Evolutionary conservation across 257 asterid genomes (phyloP), one percentile per base, ranked within the genome.

Genomic region (Salvia hispanica): DNA sequence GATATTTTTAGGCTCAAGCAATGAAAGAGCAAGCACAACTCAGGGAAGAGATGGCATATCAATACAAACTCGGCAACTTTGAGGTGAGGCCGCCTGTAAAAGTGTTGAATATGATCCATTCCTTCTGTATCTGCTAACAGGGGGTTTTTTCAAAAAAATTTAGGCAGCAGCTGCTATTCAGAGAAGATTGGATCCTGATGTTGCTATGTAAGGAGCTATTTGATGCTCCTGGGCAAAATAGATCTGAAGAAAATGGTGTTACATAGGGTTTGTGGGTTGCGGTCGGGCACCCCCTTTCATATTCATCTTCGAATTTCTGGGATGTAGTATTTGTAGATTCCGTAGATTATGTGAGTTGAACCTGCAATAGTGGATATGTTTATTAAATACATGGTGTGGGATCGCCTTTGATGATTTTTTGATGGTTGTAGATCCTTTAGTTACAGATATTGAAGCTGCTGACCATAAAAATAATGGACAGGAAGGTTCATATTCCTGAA

Each of bases 151-250:
- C 6, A 12, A 33, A 69, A 13, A 52, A 18, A 70, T 16, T n/a
- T 74, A 92, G 98, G 98, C 98, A 14, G 98, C 97, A 6, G 98
- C 98, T 75, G 96, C 98, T 71, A 92, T 92, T 46, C 97, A 92
- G 78, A 81, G 97, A 67, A 83, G 98, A 79, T 72, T 92, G 91
- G 97, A 92, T 76, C 98, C 98, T 8, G 98, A 91, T 80, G 79
- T 85, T 61, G 81, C 92, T n/a, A 84, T 78, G 84, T 88, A 78
- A 75, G 64, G 64, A n/a, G 58, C 21, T 28, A 14, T 28, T 4
- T 18, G 16, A 51, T 54, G 62, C 78, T 62, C 67, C 70, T 67
- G 11, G 50, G 18, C 1, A 25, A 25, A 25, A 25, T 25, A 0
- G 31, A 25, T n/a, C 52, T 25, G 71, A 52, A 33, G 51, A 42